phyloP scores from a whole-genome alignment of 345 rosid genomes.

The Adansonia digitata region DNA sequence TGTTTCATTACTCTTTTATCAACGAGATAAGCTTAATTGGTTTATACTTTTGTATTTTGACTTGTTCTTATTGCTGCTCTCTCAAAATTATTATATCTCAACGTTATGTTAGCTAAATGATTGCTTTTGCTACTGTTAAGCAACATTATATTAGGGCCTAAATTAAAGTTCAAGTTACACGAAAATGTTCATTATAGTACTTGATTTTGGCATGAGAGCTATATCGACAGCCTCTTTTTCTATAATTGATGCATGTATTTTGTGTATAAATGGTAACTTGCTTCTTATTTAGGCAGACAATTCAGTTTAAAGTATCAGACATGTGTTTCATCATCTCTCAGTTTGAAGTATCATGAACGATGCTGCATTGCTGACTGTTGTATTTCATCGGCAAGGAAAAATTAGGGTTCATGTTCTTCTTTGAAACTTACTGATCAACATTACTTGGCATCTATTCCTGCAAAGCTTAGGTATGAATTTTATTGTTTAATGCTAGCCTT shows the following conservation, averaged over 20 bases:
- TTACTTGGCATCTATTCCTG: neutral
- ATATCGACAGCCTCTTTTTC: neutral
- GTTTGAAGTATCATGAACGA: neutral
- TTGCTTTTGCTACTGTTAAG: neutral
- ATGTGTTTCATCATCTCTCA: too few relatives aligned
- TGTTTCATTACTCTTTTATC: conserved; percentile 5
- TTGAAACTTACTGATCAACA: neutral
- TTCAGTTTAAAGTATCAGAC: neutral
- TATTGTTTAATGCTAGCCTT: neutral
- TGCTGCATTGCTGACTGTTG: neutral
- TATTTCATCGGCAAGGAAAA: neutral
- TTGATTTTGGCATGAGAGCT: neutral
- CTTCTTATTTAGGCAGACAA: neutral
- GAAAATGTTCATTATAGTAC: neutral
- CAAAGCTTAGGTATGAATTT: neutral
- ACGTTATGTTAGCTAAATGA: neutral
- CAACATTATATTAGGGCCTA: neutral
- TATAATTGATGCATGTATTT: neutral
- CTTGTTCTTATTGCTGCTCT: too few relatives aligned
- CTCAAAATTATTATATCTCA: neutral
- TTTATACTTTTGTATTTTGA: conserved; percentile 6
- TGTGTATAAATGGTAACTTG: neutral
- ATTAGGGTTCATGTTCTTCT: neutral
- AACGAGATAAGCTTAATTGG: neutral
- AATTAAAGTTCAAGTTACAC: neutral